A percentile compares a stretch with the other conserved stretches of the same genome.
Evolutionary conservation across 257 asterid species (phyloP).

Genomic region (Gentiana straminea): DNA sequence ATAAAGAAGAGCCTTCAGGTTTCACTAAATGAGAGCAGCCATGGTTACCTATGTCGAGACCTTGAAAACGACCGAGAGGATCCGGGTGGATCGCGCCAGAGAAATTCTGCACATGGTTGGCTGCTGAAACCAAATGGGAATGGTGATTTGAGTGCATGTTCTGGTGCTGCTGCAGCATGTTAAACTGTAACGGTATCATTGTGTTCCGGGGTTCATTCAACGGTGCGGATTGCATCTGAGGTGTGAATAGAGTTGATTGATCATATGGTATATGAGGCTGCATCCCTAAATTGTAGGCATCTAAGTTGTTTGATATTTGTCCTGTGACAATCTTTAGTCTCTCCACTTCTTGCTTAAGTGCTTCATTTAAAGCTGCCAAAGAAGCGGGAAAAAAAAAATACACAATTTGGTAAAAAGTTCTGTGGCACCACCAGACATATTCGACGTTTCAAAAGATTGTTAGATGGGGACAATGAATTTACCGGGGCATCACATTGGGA

Average conservation of each 20-base stretch:
- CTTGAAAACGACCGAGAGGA: slow-evolving; percentile 53
- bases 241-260: slow-evolving; percentile 46
- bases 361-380: slow-evolving; percentile 70
- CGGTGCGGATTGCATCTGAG: slow-evolving; percentile 33
- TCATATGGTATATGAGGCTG: slow-evolving; percentile 51
- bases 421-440: too few species aligned
- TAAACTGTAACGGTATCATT: slow-evolving; percentile 52
- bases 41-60: slow-evolving; percentile 36
- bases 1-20: slow-evolving; percentile 54
- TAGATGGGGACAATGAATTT: too few species aligned
- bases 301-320: slow-evolving; percentile 50
- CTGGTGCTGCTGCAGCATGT: slow-evolving; percentile 25
- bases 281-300: slow-evolving; percentile 43
- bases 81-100: slow-evolving; percentile 31
- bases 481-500: too few species aligned
- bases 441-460: too few species aligned
- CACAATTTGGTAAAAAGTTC: neutral
- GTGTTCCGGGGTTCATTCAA: slow-evolving; percentile 30
- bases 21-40: slow-evolving; percentile 39
- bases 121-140: slow-evolving; percentile 20
- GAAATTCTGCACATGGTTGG: slow-evolving; percentile 22
- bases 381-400: neutral
- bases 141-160: slow-evolving; percentile 39
- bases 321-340: slow-evolving; percentile 62
- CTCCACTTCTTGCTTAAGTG: slow-evolving; percentile 81